Conservation (phyloP, 2,329 filamentous ascomycete genomes). For the Corniculantispora saksenae region DNA sequence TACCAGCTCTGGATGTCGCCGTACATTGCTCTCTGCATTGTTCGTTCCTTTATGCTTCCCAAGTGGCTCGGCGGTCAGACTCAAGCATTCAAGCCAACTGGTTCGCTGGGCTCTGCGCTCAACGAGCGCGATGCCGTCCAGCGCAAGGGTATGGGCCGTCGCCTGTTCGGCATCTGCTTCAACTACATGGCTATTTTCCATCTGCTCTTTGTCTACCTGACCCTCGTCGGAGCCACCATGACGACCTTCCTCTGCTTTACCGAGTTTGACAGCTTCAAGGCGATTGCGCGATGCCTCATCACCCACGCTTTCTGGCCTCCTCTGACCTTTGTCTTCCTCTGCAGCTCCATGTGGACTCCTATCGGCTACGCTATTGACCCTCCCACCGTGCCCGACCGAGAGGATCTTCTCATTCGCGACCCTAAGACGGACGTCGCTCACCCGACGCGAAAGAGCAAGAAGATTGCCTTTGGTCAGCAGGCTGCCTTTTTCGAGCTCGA, state of each 20-base stretch:
- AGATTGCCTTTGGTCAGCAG: constrained; percentile 54
- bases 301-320: constrained; percentile 66
- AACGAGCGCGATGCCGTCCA: constrained; percentile 58
- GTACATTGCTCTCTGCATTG: constrained; percentile 58
- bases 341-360: constrained; percentile 58
- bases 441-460: constrained; percentile 52
- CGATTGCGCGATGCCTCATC: constrained; percentile 52
- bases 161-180: constrained; percentile 55
- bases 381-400: constrained; percentile 57
- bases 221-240: constrained; percentile 50
- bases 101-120: constrained; percentile 55
- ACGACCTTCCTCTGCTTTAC: constrained; percentile 53
- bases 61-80: constrained; percentile 60
- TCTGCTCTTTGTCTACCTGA: constrained; percentile 54
- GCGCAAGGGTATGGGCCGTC: constrained; percentile 53
- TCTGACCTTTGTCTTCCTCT: constrained; percentile 56
- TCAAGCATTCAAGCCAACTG: constrained; percentile 62
- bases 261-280: constrained; percentile 37
- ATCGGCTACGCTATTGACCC: constrained; percentile 63
- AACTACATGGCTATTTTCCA: constrained; percentile 60
- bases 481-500: constrained; percentile 59
- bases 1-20: constrained; percentile 65
- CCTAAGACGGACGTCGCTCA: constrained; percentile 55
- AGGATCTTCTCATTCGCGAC: constrained; percentile 57
- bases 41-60: constrained; percentile 59